phyloP scores from a whole-genome alignment of 495 filamentous ascomycete genomes.

The Lentithecium fluviatile region DNA sequence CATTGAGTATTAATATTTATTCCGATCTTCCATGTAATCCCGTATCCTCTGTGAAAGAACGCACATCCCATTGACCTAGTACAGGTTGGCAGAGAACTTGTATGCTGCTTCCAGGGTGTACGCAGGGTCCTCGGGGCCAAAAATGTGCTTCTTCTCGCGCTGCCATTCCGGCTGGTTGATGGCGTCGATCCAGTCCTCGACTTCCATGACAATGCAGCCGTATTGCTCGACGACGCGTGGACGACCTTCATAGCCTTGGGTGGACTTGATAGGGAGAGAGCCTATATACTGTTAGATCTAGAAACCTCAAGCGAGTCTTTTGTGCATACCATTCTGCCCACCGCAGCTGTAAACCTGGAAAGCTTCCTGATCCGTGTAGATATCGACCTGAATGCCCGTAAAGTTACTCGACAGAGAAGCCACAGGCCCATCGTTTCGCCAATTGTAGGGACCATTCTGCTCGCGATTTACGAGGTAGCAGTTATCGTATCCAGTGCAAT shows the following conservation, averaged over 20 bases:
- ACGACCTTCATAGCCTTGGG: constrained; percentile 38
- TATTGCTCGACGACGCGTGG: constrained; percentile 52
- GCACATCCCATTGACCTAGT: not conserved
- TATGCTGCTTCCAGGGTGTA: constrained; percentile 42
- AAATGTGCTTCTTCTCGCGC: constrained; percentile 39
- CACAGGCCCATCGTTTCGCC: constrained; percentile 57
- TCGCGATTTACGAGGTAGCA: constrained; percentile 46
- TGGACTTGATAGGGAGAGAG: constrained; percentile 43
- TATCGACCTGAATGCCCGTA: constrained; percentile 34
- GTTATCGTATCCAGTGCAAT: constrained; percentile 71
- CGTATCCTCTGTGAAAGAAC: not conserved
- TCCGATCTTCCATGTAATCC: not conserved
- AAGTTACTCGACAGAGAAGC: constrained; percentile 53
- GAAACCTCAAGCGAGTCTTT: not conserved
- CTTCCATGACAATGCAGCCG: constrained; percentile 59
- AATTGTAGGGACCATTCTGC: constrained; percentile 57
- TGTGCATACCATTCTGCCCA: constrained; percentile 34
- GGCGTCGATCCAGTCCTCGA: constrained; percentile 43
- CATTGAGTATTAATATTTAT: too few species aligned
- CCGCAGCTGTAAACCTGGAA: constrained; percentile 41
- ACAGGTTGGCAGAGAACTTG: constrained; percentile 38
- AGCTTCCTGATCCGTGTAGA: constrained; percentile 39
- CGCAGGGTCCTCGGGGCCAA: constrained; percentile 40
- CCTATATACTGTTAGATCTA: constrained; percentile 21
- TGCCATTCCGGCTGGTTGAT: constrained; percentile 46